Evolutionary conservation across 2,329 filamentous ascomycete species (phyloP), one percentile per base, ranked within the genome.

Genomic region (Xylaria sp.): DNA sequence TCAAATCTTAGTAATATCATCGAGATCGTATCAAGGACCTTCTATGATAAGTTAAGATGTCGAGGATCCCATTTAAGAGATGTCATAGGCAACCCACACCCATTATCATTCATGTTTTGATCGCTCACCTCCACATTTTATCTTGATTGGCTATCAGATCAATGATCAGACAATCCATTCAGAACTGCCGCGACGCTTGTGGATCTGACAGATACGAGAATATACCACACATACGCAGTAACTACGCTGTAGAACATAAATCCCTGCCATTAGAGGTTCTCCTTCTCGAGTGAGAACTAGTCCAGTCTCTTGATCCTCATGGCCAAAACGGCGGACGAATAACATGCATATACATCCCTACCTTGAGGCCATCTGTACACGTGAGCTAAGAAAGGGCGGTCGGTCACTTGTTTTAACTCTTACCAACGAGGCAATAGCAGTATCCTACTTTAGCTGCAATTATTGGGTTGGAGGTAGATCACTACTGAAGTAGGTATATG

Each of bases 1-100:
- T n/a, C n/a, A n/a, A 33, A 49, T 49, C 31, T 44, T 25, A 38
- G 29, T 25, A 31, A 5, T 42, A n/a, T 60, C 13, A 17, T 36
- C 29, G 22, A 61, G 49, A 50, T 53, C 45, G 38, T 56, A 39
- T 20, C 36, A 39, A 17, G 6, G 31, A 42, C 57, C 49, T 60
- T 54, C 62, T 65, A 55, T 20, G 62, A 60, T 56, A 27, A 44
- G 63, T 60, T 65, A 33, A 49, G 25, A 33, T 55, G 27, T 55
- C 31, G 25, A 42, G 50, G 56, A 61, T 56, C 27, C 42, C 6
- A n/a, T 33, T 38, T 39, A 45, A 20, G 31, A n/a, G 10, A 39
- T 39, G n/a, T 50, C 44, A 42, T 31, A 49, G 20, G 27, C 44
- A 50, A 33, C 44, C 50, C 44, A 50, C 33, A 57, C 47, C 42